Evolutionary conservation across 257 asterid genomes (phyloP).

Genomic region (Jaltomata sinuosa): DNA sequence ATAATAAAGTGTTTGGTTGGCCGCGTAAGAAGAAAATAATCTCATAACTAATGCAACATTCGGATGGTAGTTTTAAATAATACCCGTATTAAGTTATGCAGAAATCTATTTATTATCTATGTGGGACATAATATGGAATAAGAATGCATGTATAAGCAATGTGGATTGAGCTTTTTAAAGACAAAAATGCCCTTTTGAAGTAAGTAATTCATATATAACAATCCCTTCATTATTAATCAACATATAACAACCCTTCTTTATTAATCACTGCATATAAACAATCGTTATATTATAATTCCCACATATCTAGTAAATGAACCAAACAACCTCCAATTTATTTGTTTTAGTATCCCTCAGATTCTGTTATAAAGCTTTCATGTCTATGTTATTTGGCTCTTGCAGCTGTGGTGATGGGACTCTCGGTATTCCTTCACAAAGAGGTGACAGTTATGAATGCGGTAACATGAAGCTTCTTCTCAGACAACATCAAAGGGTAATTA

Average conservation of each 20-base stretch:
- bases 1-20: not conserved
- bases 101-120: not conserved
- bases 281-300: not conserved
- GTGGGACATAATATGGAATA: not conserved
- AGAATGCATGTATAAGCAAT: not conserved
- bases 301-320: not conserved
- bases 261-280: not conserved
- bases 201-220: not conserved
- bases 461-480: constrained; percentile 96
- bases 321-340: not conserved
- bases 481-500: constrained; percentile 84
- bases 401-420: constrained; percentile 98
- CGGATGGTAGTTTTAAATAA: not conserved
- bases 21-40: not conserved
- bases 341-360: not conserved
- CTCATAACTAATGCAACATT: not conserved
- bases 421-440: constrained; percentile 75
- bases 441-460: constrained; percentile 90
- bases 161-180: not conserved
- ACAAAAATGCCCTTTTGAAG: not conserved
- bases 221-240: not conserved
- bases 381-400: constrained; percentile 27
- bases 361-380: not conserved
- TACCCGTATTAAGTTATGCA: not conserved
- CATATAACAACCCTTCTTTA: not conserved